Evolutionary conservation across 495 filamentous ascomycete genomes (phyloP).

Genomic region (Penicillium pancosmium): DNA sequence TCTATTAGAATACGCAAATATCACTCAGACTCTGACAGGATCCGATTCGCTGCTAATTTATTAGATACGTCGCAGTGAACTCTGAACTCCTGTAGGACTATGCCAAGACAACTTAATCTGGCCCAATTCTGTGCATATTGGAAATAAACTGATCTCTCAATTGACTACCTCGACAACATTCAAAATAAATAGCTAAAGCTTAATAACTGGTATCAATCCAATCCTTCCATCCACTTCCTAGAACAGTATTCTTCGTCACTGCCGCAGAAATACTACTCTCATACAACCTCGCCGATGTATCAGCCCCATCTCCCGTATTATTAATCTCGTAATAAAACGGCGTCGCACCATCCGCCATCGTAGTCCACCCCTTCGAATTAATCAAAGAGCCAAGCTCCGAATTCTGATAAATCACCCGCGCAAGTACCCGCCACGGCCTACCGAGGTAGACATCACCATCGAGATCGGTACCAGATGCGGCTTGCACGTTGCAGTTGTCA

Average conservation of each 20-base stretch:
- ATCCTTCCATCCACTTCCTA: slow-evolving; percentile 52
- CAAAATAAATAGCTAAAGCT: no score
- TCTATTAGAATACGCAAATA: no score
- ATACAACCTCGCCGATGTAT: slow-evolving; percentile 58
- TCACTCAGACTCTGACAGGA: no score
- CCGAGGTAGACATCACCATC: slow-evolving; percentile 64
- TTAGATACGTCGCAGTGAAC: no score
- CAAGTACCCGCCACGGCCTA: slow-evolving; percentile 65
- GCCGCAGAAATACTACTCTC: slow-evolving; percentile 47
- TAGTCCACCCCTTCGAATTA: slow-evolving; percentile 62
- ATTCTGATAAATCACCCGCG: slow-evolving; percentile 67
- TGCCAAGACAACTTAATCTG: no score
- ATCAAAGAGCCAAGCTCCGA: slow-evolving; percentile 58
- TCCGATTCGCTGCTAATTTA: no score
- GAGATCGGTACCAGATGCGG: slow-evolving; percentile 48
- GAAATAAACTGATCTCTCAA: no score
- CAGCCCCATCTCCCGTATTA: slow-evolving; percentile 60
- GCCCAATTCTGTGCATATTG: no score
- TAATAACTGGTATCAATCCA: slow-evolving; percentile 40
- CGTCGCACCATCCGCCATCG: slow-evolving; percentile 47
- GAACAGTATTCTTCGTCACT: slow-evolving; percentile 50
- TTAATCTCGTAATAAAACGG: slow-evolving; percentile 60
- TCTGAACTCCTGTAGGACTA: no score
- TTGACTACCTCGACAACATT: no score
- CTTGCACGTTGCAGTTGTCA: slow-evolving; percentile 56